Base-by-base conservation (phyloP, 2,329 filamentous ascomycete species). In the Waltergamsia citrina region DNA sequence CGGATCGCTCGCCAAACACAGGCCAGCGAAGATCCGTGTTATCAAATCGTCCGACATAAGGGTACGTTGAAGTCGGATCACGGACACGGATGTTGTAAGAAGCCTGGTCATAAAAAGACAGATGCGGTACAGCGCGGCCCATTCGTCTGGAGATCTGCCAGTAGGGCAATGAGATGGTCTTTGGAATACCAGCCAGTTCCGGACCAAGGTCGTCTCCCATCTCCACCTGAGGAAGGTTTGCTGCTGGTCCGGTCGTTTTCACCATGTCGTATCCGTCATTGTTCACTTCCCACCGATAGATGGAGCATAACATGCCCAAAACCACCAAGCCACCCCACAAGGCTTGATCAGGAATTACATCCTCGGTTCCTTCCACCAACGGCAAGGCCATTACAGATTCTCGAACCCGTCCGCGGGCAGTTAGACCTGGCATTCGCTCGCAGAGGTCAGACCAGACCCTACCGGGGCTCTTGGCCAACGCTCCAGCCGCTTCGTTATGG, bases 371-470 rank as follows among this genome's bases (percentile, higher is more conserved):
- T 38, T 68, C 55, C 3, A 73, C 57, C 3, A 70, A 45, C 1
- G 67, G 63, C 1, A 74, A 43, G 1, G 64, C 57, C 3, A 63
- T 65, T 2, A 71, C 53, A 0, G 66, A 63, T 33, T 70, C 67
- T 22, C 67, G 51, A 0, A 69, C 65, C n/a, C 65, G 58, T 2
- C 69, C 67, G 32, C 67, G 51, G 2, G 65, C 59, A 2, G 68
- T 59, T 29, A 65, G 68, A 0, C 67, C 69, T 0, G 67, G 67
- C 61, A 72, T 71, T 3, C 67, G 53, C 44, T 70, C 66, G 36
- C 64, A 69, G 1, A 72, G 54, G 39, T 71, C 68, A 4, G 64
- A 65, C 69, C 69, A 74, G 12, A 71, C 59, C n/a, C 68, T 53
- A 1, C 69, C 67, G 0, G 67, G 66, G 0, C 65, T 69, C 39